These are phyloP conservation scores for Volvox carteri DNA, from an alignment of 163 green algal genomes.

Conservation along the genomic window DNA sequence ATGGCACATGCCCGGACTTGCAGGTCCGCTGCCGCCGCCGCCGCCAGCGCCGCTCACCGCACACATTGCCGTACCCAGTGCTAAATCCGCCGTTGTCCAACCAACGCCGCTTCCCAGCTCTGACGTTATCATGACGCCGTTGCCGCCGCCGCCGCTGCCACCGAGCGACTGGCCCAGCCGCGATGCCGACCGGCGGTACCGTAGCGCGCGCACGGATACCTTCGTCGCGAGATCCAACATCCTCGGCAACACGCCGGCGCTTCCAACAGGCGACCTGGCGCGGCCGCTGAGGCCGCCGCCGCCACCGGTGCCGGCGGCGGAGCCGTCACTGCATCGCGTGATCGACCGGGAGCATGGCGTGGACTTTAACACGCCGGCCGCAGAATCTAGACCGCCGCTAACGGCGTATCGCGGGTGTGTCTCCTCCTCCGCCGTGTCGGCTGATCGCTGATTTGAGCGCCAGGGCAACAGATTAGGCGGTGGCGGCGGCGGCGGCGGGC, in stretches of 20 bases:
- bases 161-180: not conserved
- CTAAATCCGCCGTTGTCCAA: not conserved
- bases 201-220: not conserved
- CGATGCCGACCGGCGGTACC: not conserved
- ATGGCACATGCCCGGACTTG: not conserved
- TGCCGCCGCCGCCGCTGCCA: not conserved
- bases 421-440: no score
- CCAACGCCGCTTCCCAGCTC: not conserved
- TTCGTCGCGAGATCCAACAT: conserved; percentile 18
- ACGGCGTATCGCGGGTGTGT: not conserved
- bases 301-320: not conserved
- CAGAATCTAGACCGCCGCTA: not conserved
- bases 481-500: no score
- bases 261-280: not conserved
- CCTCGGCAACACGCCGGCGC: conserved; percentile 9
- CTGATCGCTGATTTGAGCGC: no score
- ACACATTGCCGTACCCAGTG: not conserved
- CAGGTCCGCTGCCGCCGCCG: not conserved
- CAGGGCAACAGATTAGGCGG: no score
- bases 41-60: not conserved
- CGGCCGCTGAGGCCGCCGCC: not conserved
- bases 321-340: not conserved
- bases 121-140: not conserved
- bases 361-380: not conserved
- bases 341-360: not conserved